Conservation (phyloP, 345 rosid species). For the Rhodomyrtus tomentosa region DNA sequence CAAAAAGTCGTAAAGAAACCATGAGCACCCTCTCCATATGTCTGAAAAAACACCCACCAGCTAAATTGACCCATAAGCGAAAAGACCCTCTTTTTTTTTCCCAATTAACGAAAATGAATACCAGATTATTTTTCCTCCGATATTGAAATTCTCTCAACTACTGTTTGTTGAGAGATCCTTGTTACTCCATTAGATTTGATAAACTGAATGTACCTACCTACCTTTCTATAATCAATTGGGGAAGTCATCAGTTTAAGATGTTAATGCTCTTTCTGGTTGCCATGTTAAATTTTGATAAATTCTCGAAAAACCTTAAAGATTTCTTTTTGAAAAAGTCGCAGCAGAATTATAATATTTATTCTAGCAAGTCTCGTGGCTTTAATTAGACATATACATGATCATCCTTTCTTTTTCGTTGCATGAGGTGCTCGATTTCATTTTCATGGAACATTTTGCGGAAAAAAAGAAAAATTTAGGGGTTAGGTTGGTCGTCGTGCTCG, state of each 20-base stretch:
- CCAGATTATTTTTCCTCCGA: background rate
- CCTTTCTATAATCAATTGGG: background rate
- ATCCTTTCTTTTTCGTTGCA: background rate
- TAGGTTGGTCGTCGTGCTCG: rapidly evolving
- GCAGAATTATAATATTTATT: rapidly evolving
- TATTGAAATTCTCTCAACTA: background rate
- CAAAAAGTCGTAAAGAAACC: background rate
- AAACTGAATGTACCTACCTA: background rate
- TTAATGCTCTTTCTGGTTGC: background rate
- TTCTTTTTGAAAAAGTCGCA: background rate
- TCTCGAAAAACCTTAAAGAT: background rate
- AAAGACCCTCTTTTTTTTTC: background rate
- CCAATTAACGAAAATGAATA: background rate
- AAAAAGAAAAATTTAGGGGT: background rate
- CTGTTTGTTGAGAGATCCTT: background rate
- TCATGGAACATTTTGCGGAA: no score
- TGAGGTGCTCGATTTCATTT: rapidly evolving
- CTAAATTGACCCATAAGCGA: background rate
- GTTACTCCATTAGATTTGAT: background rate
- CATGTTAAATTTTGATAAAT: background rate
- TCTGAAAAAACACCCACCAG: background rate
- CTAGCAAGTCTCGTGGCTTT: rapidly evolving
- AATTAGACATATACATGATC: background rate
- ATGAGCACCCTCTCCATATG: background rate
- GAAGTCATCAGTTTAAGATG: background rate